Percentiles rank a stretch among this genome's conserved stretches.
phyloP scores from a whole-genome alignment of 169 alveolate genomes.

The Eimeria brunetti region DNA sequence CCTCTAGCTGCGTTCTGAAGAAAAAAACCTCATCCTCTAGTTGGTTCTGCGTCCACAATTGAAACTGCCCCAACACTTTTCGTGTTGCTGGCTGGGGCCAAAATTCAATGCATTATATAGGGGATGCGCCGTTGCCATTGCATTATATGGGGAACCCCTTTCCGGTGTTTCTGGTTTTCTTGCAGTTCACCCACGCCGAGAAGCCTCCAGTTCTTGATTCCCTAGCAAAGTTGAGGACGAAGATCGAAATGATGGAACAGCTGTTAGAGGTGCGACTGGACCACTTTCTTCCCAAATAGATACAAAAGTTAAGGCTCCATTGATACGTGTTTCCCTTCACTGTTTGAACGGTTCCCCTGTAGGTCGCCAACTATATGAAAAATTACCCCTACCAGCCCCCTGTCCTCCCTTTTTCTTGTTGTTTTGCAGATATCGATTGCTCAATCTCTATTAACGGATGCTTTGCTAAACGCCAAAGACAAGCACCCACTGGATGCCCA shows the following conservation, averaged over 20 bases:
- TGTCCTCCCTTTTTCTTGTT: not conserved
- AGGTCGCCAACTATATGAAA: not conserved
- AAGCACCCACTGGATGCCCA: slow-evolving; percentile 80
- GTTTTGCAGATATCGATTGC: slow-evolving; percentile 80
- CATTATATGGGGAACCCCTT: not conserved
- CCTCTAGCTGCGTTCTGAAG: too few species aligned
- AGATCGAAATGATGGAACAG: slow-evolving; percentile 81
- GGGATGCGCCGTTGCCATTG: too few species aligned
- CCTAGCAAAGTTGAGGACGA: slow-evolving; percentile 72
- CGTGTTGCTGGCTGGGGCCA: not conserved
- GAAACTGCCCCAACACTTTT: not conserved
- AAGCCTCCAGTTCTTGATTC: slow-evolving; percentile 79
- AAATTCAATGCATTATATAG: not conserved
- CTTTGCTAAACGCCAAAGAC: slow-evolving; percentile 69
- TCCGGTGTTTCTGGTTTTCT: not conserved
- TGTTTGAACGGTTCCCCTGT: not conserved
- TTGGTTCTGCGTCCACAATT: not conserved
- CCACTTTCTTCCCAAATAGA: not conserved
- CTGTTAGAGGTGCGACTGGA: slow-evolving; percentile 72
- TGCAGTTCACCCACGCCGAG: slow-evolving; percentile 70
- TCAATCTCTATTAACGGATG: slow-evolving; percentile 79
- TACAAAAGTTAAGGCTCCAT: not conserved
- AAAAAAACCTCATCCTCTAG: not conserved
- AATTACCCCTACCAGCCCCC: not conserved
- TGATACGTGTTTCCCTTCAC: not conserved